Conservation (phyloP, 495 filamentous ascomycete genomes). For the Penicillium pancosmium region DNA sequence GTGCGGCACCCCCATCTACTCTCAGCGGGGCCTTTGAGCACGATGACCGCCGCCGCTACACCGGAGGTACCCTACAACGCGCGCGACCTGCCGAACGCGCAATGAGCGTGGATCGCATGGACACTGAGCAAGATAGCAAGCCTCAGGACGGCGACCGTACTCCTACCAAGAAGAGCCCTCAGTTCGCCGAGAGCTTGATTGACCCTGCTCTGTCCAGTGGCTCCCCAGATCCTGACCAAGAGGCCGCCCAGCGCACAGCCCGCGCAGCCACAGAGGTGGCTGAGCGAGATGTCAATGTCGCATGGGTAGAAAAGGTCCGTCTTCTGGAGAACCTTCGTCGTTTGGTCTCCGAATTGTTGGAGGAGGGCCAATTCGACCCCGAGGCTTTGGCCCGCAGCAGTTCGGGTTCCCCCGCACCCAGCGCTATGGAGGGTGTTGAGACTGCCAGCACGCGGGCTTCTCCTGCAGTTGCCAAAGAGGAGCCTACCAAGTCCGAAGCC, state of each 20-base stretch:
- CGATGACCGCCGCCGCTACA: constrained; percentile 81
- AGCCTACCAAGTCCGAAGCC: constrained; percentile 26
- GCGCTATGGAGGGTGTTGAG: constrained; percentile 48
- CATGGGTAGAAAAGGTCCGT: constrained; percentile 84
- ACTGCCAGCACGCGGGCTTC: constrained; percentile 22
- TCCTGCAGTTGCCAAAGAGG: constrained; percentile 20
- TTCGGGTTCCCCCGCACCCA: constrained; percentile 23
- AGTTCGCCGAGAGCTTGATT: constrained; percentile 53
- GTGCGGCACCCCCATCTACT: constrained; percentile 72
- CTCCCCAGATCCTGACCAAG: constrained; percentile 41
- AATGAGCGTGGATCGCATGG: constrained; percentile 50
- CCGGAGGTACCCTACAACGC: constrained; percentile 83
- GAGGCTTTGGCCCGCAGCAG: constrained; percentile 27
- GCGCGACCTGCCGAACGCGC: constrained; percentile 52
- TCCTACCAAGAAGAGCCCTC: constrained; percentile 42
- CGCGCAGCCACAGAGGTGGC: constrained; percentile 50
- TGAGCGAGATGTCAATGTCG: constrained; percentile 60
- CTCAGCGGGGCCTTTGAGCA: constrained; percentile 81
- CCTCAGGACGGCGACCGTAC: constrained; percentile 46
- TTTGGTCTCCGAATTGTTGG: constrained; percentile 65
- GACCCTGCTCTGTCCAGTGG: constrained; percentile 52
- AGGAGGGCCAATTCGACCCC: constrained; percentile 62
- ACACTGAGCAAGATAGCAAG: constrained; percentile 56
- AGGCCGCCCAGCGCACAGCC: constrained; percentile 46
- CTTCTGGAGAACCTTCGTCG: constrained; percentile 74